Evolutionary conservation across 257 asterid genomes (phyloP), one percentile per base, ranked within the genome.

Genomic region (Lavandula angustifolia): DNA sequence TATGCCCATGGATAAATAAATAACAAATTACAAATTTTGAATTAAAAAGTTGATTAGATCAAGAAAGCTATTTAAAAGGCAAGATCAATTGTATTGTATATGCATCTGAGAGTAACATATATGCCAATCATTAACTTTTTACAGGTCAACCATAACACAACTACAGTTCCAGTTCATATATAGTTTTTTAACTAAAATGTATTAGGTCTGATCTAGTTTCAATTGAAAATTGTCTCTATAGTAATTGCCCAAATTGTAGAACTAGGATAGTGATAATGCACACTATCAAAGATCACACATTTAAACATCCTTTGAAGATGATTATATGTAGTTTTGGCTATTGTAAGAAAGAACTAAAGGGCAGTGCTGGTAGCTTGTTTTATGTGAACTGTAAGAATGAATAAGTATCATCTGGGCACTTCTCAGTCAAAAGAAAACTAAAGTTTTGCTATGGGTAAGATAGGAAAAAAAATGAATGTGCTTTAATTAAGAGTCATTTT

Each of bases 61-160:
- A 52, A 64, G 10, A 17, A 7, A 33, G 40, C 10, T 13, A 32
- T 27, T 5, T 29, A 22, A 40, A 11, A 18, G 47, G 50, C 17
- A 27, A 29, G 60, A 13, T 35, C 44, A 38, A 6, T 34, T 9
- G 2, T 31, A 46, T 59, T 17, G 29, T 34, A 6, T 43, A 48
- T 37, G 53, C 5, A 16, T 43, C 35, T 33, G 14, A 37, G 11
- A 7, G 14, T 31, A 22, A 22, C 3, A 47, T 22, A 33, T 42
- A 8, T 42, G 44, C 12, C 38, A 13, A 43, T 27, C 33, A 42
- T 14, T 38, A 31, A 62, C 13, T 48, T 33, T 6, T 44, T 34
- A 63, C 3, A 32, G 33, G 34, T 63, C 59, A 47, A 34, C 33
- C 66, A 60, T 60, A 60, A 3, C 3, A 42, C 6, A 60, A 42